A percentile compares a stretch with the other conserved stretches of the same genome.
These are phyloP conservation scores for Parastagonospora nodorum DNA, from an alignment of 2,329 filamentous ascomycete species.

Conservation along the genomic window DNA sequence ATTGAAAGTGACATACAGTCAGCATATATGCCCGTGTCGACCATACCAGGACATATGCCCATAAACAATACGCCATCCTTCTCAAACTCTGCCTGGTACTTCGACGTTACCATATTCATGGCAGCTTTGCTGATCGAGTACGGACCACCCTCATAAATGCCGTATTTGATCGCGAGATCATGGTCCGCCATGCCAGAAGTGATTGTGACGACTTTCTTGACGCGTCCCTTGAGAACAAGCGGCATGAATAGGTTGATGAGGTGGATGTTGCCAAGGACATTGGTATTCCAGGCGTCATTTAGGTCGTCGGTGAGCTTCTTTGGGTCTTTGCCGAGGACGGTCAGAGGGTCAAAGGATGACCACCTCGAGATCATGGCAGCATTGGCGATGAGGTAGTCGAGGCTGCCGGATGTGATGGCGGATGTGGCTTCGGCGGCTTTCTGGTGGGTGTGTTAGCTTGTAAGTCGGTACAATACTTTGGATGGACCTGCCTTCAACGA, in stretches of 20 bases:
- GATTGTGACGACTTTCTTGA: constrained; percentile 52
- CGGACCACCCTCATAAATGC: constrained; percentile 26
- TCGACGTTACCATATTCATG: constrained; percentile 49
- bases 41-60: constrained; percentile 24
- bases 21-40: constrained; percentile 18
- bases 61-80: constrained; percentile 29
- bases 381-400: constrained; percentile 53
- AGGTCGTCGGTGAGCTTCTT: constrained; percentile 11
- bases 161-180: constrained; percentile 26
- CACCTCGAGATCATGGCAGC: constrained; percentile 33
- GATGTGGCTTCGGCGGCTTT: constrained; percentile 38
- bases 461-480: background rate
- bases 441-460: background rate
- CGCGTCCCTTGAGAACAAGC: constrained; percentile 43
- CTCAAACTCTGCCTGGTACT: constrained; percentile 45
- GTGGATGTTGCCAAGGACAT: constrained; percentile 39
- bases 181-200: constrained; percentile 46
- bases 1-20: constrained; percentile 5
- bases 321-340: constrained; percentile 10
- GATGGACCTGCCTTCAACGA: constrained; percentile 29
- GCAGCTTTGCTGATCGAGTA: constrained; percentile 50
- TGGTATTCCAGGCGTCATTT: constrained; percentile 28
- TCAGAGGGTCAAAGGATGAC: constrained; percentile 11
- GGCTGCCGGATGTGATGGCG: constrained; percentile 41
- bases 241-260: constrained; percentile 49